Evolutionary conservation across 2,329 filamentous ascomycete genomes (phyloP).

Genomic region (Gliomastix tumulicola): DNA sequence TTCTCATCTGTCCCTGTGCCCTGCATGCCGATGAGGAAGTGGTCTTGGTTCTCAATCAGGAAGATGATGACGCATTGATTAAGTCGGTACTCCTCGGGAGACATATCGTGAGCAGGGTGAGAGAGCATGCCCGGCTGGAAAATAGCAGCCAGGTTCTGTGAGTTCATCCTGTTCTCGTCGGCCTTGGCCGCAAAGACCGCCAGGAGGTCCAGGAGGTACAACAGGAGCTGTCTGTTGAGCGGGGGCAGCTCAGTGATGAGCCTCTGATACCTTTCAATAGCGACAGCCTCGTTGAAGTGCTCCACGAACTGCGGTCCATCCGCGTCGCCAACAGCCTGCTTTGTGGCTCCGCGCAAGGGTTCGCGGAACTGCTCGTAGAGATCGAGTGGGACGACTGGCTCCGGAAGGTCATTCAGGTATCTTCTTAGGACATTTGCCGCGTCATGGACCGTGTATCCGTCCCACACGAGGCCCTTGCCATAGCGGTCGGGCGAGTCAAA

Average conservation of each 20-base stretch:
- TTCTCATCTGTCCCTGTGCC: conserved; percentile 94
- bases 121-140: conserved; percentile 96
- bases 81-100: conserved; percentile 84
- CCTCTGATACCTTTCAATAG: conserved; percentile 77
- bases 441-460: conserved; percentile 96
- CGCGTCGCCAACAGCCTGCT: conserved; percentile 63
- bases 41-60: conserved; percentile 95
- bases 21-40: conserved; percentile 97
- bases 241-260: conserved; percentile 91
- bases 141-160: conserved; percentile 88
- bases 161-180: conserved; percentile 94
- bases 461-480: conserved; percentile 94
- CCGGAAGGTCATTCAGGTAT: conserved; percentile 92
- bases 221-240: conserved; percentile 83
- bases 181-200: conserved; percentile 97
- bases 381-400: conserved; percentile 91
- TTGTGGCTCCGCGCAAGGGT: conserved; percentile 66
- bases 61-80: conserved; percentile 98
- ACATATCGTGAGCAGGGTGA: conserved; percentile 92
- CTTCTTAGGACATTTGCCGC: conserved; percentile 92
- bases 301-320: conserved; percentile 66
- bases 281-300: conserved; percentile 53
- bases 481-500: conserved; percentile 95
- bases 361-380: conserved; percentile 89
- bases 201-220: conserved; percentile 92